Evolutionary conservation across 2,329 filamentous ascomycete genomes (phyloP), one percentile per base, ranked within the genome.

Genomic region (Emergomyces orientalis): DNA sequence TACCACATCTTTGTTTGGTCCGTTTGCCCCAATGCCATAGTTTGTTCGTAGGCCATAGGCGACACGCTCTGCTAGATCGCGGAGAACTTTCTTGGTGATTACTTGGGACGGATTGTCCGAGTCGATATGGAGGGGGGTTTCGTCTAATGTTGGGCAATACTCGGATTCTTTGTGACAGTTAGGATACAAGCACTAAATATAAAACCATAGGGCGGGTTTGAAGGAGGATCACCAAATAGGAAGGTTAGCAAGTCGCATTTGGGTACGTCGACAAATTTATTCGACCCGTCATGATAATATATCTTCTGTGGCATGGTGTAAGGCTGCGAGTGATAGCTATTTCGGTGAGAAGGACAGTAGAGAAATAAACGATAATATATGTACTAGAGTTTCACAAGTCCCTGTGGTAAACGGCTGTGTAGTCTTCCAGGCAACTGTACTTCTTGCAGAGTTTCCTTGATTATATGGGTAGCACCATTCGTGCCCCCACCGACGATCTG

Each of bases 31-130:
- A 34, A 59, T 45, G 25, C 57, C 57, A 34, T 47, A 59, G 41
- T 59, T 59, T 6, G 57, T 59, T n/a, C 57, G 57, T 32, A 59
- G 57, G 9, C 57, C 57, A 22, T 59, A 34, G 41, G 57, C 57
- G 30, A 47, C 27, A 22, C 57, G 57, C 30, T 59, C 57, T 2
- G 57, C 32, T n/a, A 59, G 27, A 22, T 59, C 57, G 37, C 41
- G 57, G 27, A 59, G 57, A 59, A 17, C 41, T 32, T 59, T 47
- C 57, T 59, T 59, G 57, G 57, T 59, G 25, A 59, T 45, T 47
- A 59, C 30, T 47, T 59, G 17, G 41, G 39, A 59, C 27, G 57
- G 57, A 59, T 47, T n/a, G 27, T 59, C 41, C 30, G 57, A 25
- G 19, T 45, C 41, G 13, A 59, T 3, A 47, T 59, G 57, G 25